These are phyloP conservation scores for Wickerhamiella infanticola DNA, from an alignment of 1,139 yeast genomes.

Conservation along the genomic window DNA sequence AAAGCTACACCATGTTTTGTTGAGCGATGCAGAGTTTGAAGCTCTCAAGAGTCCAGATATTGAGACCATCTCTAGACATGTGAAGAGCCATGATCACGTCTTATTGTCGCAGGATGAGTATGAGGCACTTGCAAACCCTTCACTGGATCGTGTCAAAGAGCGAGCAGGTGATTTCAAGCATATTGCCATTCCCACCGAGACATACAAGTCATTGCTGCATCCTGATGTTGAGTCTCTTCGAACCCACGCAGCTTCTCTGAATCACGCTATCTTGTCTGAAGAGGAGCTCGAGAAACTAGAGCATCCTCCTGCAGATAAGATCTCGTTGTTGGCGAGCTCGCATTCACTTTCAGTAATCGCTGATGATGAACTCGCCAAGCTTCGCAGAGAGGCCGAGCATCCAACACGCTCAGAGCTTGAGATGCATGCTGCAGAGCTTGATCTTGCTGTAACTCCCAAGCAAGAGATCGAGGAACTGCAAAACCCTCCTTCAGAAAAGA, in stretches of 20 bases:
- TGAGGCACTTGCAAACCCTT: constrained; percentile 1
- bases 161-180: not conserved
- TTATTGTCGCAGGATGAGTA: not conserved
- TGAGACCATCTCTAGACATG: not conserved
- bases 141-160: constrained; percentile 5
- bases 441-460: constrained; percentile 15
- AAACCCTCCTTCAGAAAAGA: constrained; percentile 17
- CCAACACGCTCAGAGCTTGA: constrained; percentile 1
- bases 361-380: not conserved
- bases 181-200: not conserved
- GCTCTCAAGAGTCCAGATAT: not conserved
- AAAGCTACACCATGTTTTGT: not conserved
- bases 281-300: constrained; percentile 9
- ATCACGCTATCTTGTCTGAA: constrained; percentile 12
- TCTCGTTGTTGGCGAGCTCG: constrained; percentile 6
- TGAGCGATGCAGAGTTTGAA: not conserved
- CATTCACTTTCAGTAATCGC: not conserved
- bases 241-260: constrained; percentile 4
- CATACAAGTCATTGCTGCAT: not conserved
- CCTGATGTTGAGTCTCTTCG: constrained; percentile 9
- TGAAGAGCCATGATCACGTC: not conserved
- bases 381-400: not conserved
- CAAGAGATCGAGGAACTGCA: constrained; percentile 15
- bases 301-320: constrained; percentile 18
- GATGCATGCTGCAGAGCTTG: constrained; percentile 7